Percentiles rank a stretch among this genome's conserved stretches.
phyloP scores from a whole-genome alignment of 805 yeast species.

The Middelhovenomyces tepae region DNA sequence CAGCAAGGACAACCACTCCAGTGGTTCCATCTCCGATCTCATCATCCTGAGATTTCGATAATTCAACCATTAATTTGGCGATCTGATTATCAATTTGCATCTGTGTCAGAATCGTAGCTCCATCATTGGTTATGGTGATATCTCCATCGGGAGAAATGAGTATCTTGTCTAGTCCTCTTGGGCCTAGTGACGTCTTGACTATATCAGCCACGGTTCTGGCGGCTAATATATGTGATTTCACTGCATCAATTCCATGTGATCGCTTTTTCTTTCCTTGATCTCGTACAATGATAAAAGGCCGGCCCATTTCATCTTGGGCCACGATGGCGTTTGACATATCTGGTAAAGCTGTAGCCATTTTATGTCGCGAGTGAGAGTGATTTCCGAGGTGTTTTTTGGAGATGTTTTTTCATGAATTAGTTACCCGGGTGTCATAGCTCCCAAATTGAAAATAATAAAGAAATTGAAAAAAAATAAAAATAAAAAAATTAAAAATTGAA shows the following conservation, averaged over 20 bases:
- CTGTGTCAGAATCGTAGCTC: conserved; percentile 91
- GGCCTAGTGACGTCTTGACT: conserved; percentile 88
- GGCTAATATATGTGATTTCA: conserved; percentile 77
- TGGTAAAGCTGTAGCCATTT: conserved; percentile 42
- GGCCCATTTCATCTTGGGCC: conserved; percentile 98
- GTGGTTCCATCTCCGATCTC: conserved; percentile 99
- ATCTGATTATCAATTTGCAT: conserved; percentile 96
- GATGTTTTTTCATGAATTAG: too few species aligned
- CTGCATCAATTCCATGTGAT: conserved; percentile 72
- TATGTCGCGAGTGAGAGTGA: too few species aligned
- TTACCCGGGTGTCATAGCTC: too few species aligned
- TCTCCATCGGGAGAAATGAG: conserved; percentile 94
- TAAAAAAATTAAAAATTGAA: too few species aligned
- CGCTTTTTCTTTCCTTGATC: conserved; percentile 62
- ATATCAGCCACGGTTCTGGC: conserved; percentile 92
- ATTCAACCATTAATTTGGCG: conserved; percentile 89
- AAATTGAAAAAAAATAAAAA: too few species aligned
- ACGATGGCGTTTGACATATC: conserved; percentile 97
- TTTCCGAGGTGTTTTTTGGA: too few species aligned
- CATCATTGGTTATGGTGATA: conserved; percentile 96
- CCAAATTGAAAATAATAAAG: too few species aligned
- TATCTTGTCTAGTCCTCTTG: conserved; percentile 97
- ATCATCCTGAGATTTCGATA: conserved; percentile 92
- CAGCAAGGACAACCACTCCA: conserved; percentile 94
- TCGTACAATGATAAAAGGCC: conserved; percentile 95